Conservation (phyloP, 192 early-diverging fungal species). For the Gigaspora rosea region DNA sequence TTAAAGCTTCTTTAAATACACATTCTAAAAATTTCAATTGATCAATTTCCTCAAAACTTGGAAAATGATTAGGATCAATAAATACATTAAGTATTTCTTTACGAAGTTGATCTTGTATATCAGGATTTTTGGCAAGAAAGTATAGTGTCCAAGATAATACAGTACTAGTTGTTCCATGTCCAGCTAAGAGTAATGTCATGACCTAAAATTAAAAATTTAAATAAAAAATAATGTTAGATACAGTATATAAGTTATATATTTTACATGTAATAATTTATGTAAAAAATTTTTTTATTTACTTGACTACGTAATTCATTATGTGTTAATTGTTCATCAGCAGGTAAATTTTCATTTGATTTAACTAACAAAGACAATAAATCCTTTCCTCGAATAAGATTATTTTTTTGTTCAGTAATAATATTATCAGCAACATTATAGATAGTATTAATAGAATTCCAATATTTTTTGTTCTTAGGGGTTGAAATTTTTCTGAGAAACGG, state of each 20-base stretch:
- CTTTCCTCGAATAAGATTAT: slow-evolving; percentile 33
- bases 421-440: slow-evolving; percentile 40
- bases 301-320: slow-evolving; percentile 49
- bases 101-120: slow-evolving; percentile 46
- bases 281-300: background rate
- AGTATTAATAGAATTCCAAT: slow-evolving; percentile 18
- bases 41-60: slow-evolving; percentile 52
- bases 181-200: slow-evolving; percentile 3
- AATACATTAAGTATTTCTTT: slow-evolving; percentile 49
- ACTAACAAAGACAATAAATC: slow-evolving; percentile 52
- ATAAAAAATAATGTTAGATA: background rate
- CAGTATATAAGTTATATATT: no score
- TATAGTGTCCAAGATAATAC: slow-evolving; percentile 50
- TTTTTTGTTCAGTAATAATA: slow-evolving; percentile 42
- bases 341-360: slow-evolving; percentile 43
- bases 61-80: slow-evolving; percentile 28
- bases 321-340: slow-evolving; percentile 39
- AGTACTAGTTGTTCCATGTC: no score
- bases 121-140: slow-evolving; percentile 48
- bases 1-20: slow-evolving; percentile 52
- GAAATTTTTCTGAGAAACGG: slow-evolving; percentile 30
- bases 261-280: no score
- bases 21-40: slow-evolving; percentile 50
- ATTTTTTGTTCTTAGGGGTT: slow-evolving; percentile 26
- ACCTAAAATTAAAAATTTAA: background rate